A percentile compares a stretch with the other conserved stretches of the same genome.
phyloP scores from a whole-genome alignment of 148 eudicot species.

The Selenicereus undatus region DNA sequence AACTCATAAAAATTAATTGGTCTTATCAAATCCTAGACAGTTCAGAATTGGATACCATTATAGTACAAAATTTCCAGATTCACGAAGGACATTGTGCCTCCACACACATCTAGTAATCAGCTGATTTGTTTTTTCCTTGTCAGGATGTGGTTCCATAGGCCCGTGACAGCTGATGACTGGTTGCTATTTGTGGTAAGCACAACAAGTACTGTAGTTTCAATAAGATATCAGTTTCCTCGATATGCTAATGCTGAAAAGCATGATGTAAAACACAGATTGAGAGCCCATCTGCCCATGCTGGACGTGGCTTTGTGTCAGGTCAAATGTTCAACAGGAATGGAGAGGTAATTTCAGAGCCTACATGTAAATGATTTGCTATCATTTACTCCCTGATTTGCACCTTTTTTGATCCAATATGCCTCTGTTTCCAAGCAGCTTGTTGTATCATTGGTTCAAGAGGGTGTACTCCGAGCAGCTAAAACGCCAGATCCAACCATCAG shows the following conservation, averaged over 20 bases:
- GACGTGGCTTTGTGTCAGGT: not conserved
- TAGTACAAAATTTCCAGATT: no score
- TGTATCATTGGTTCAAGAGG: constrained; percentile 79
- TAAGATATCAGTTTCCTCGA: not conserved
- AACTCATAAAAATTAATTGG: no score
- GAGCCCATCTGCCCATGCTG: constrained; percentile 53
- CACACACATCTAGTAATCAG: not conserved
- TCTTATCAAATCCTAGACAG: no score
- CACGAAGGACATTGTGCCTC: no score
- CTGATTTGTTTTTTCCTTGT: constrained; percentile 11
- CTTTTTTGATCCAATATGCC: not conserved
- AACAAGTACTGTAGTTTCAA: constrained; percentile 3
- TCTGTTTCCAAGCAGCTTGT: constrained; percentile 54
- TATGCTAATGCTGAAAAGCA: not conserved
- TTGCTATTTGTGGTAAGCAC: constrained; percentile 67
- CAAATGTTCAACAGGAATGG: constrained; percentile 27
- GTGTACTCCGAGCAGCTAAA: constrained; percentile 50
- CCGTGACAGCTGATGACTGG: constrained; percentile 96
- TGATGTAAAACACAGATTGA: not conserved
- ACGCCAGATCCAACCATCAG: constrained; percentile 28
- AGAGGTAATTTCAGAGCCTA: constrained; percentile 46
- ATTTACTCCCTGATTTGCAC: not conserved
- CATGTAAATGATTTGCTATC: not conserved
- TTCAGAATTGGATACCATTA: no score
- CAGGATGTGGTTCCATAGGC: constrained; percentile 98